Conservation (phyloP, 2,329 filamentous ascomycete genomes). For the Calonectria multiphialidica region DNA sequence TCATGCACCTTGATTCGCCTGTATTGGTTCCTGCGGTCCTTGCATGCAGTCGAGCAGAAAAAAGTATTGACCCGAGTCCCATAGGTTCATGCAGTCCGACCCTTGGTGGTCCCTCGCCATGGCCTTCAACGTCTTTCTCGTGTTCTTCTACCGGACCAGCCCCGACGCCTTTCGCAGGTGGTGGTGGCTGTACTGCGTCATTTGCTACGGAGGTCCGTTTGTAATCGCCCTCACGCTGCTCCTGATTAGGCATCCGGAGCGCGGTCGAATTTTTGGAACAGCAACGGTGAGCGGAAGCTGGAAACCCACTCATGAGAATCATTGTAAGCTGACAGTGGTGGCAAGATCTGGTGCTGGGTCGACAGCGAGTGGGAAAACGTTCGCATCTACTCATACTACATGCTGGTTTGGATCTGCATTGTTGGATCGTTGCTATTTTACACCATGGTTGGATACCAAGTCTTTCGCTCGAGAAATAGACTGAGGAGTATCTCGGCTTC, state of each 20-base stretch:
- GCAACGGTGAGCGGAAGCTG: conserved; percentile 60
- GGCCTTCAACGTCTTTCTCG: conserved; percentile 84
- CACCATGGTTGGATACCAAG: conserved; percentile 68
- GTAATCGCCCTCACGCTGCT: conserved; percentile 76
- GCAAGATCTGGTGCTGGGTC: conserved; percentile 74
- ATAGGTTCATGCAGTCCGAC: conserved; percentile 82
- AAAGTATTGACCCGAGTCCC: not conserved
- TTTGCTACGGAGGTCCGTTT: conserved; percentile 80
- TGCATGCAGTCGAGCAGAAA: not conserved
- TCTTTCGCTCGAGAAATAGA: conserved; percentile 69
- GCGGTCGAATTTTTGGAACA: conserved; percentile 64
- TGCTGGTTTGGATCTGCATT: conserved; percentile 72
- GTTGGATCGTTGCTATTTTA: conserved; percentile 67
- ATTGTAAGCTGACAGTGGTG: not conserved
- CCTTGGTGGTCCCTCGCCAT: conserved; percentile 85
- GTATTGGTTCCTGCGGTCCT: not conserved
- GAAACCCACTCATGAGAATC: not conserved
- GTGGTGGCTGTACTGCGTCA: conserved; percentile 76
- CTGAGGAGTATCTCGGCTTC: conserved; percentile 63
- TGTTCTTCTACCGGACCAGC: conserved; percentile 71
- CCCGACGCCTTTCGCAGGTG: conserved; percentile 79
- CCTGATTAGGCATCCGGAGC: conserved; percentile 58
- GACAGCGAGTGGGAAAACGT: conserved; percentile 65
- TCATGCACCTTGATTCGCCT: not conserved
- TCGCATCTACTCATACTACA: conserved; percentile 72